Conservation (phyloP, 352 stramenopile species). For the Globisporangium yorkense region DNA sequence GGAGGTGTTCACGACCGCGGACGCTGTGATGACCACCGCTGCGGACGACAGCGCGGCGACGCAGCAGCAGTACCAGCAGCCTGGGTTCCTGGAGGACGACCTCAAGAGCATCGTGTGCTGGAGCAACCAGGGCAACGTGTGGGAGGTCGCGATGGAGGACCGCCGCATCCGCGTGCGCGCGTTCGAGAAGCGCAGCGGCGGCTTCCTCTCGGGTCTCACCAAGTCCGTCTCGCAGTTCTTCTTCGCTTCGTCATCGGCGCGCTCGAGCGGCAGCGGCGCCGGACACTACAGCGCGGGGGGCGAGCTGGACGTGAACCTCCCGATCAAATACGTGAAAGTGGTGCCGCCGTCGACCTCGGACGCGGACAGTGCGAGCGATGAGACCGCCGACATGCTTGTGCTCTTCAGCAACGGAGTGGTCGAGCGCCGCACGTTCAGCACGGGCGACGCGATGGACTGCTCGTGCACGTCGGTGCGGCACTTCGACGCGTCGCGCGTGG, state of each 20-base stretch:
- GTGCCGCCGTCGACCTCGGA: constrained; percentile 27
- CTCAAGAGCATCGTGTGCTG: constrained; percentile 65
- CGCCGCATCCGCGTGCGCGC: constrained; percentile 66
- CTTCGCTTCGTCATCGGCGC: constrained; percentile 41
- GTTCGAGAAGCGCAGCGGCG: constrained; percentile 61
- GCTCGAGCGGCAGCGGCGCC: constrained; percentile 12
- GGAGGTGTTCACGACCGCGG: constrained; percentile 36
- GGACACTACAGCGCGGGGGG: constrained; percentile 1
- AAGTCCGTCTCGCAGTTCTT: constrained; percentile 80
- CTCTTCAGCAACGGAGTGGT: constrained; percentile 62
- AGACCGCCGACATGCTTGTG: constrained; percentile 54
- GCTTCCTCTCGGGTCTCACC: constrained; percentile 63
- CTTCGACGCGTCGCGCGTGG: constrained; percentile 52
- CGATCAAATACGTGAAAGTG: constrained; percentile 50
- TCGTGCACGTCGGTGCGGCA: constrained; percentile 45
- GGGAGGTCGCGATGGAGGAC: constrained; percentile 76
- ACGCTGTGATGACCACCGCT: constrained; percentile 24
- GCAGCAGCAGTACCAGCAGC: neutral
- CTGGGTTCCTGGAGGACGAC: constrained; percentile 1
- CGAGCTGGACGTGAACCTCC: constrained; percentile 41
- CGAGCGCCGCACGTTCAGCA: constrained; percentile 67
- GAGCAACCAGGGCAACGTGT: constrained; percentile 73
- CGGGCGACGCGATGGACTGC: constrained; percentile 59
- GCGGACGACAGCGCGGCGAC: constrained; percentile 1
- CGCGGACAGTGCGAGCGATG: constrained; percentile 20